Base-by-base conservation (phyloP, 108 stramenopile genomes). In the Seminavis robusta region DNA sequence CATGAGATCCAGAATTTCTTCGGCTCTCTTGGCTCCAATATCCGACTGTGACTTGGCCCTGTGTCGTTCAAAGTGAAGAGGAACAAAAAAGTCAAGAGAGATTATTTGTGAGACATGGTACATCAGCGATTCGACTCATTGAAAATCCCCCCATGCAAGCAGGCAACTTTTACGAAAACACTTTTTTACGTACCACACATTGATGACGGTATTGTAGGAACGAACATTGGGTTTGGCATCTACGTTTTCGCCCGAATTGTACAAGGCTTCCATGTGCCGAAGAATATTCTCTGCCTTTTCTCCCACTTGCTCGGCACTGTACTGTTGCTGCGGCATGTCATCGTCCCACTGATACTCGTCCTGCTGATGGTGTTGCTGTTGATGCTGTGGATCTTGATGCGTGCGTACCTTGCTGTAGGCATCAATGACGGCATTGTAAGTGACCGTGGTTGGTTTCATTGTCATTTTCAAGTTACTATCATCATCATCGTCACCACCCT, bases 371-470 rank as follows among this genome's bases (percentile, higher is more conserved):
- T n/a, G n/a, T n/a, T n/a, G n/a, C n/a, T n/a, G n/a, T n/a, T n/a
- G n/a, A n/a, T n/a, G n/a, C 10, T 27, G 33, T 3, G 21, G 33
- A 48, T 29, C 32, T 36, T 52, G n/a, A n/a, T n/a, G n/a, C n/a
- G n/a, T n/a, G n/a, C n/a, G n/a, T n/a, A n/a, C n/a, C n/a, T n/a
- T 57, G 0, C 76, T 76, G 37, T 46, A 81, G 7, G 79, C 79
- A 48, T 74, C 74, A 25, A 80, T 67, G 15, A 75, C 71, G 10
- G 81, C 57, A 52, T 83, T 83, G 67, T 59, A 83, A 24, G 71
- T 77, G 2, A 77, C 62, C 8, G 81, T 83, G 27, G 69, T 83
- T 0, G 84, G 85, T 51, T 64, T 66, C n/a, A 82, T 69, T n/a
- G n/a, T n/a, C n/a, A n/a, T n/a, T n/a, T n/a, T n/a, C n/a, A n/a